Evolutionary conservation across 2,329 filamentous ascomycete species (phyloP), one percentile per base, ranked within the genome.

Genomic region (Aspergillus caelatus): DNA sequence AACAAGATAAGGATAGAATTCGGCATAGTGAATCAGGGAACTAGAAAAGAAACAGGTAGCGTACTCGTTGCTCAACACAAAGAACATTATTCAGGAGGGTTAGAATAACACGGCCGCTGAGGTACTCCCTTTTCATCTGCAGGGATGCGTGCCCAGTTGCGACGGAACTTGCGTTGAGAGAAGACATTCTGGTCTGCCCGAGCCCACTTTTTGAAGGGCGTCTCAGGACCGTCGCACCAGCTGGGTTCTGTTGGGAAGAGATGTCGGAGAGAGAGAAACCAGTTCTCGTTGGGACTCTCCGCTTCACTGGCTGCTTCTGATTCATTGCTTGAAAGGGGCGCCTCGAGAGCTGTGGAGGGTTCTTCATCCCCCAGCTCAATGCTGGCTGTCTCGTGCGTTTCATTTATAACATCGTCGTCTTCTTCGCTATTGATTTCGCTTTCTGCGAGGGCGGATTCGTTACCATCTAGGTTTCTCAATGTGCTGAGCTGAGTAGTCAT

Each of bases 181-280:
- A 71, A 62, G 23, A 77, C 66, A 23, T 77, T 75, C 52, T 73
- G 70, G 57, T 78, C 74, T 3, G 71, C 71, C 39, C 72, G 67
- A 14, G 73, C 75, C 73, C 76, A 81, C 8, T 62, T 63, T 62
- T 79, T 80, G 63, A 80, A 78, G 1, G 77, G 75, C 1, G 79
- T 81, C 58, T 76, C 72, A 2, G 70, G 70, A 46, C 72, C 68
- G 36, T 77, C 74, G 11, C 72, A 75, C 77, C 75, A 79, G 0
- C 65, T 60, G 8, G 69, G 67, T 8, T 62, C 65, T 11, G 61
- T 65, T n/a, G 67, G 61, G n/a, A 60, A 63, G 4, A 70, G 65
- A 32, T 71, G 71, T 14, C 67, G 65, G 14, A 77, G 69, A 26
- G 72, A 76, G 1, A 61, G 39, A 56, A 77, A 76, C 74, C 74